Percentiles rank a stretch among this genome's conserved stretches.
These are phyloP conservation scores for Geopyxis carbonaria DNA, from an alignment of 495 filamentous ascomycete species.

Conservation along the genomic window DNA sequence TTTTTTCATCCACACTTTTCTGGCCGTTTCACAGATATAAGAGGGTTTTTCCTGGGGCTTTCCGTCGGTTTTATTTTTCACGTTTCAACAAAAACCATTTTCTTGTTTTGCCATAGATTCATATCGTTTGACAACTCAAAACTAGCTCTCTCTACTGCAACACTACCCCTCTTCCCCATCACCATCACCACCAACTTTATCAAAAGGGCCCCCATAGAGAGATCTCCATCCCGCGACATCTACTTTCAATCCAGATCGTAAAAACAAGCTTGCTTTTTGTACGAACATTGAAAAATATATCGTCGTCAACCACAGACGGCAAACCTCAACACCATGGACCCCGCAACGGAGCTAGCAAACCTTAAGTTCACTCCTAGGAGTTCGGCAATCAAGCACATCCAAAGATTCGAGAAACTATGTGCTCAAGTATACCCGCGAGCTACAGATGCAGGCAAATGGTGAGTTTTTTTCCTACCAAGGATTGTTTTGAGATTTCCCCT, in stretches of 20 bases:
- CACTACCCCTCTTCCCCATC: too few relatives aligned
- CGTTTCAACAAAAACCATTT: too few relatives aligned
- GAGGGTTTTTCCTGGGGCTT: too few relatives aligned
- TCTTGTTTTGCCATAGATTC: too few relatives aligned
- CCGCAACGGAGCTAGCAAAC: constrained; percentile 15
- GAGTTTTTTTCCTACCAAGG: constrained; percentile 9
- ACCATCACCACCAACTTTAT: background rate
- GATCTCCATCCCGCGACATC: background rate
- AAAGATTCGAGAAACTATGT: constrained; percentile 20
- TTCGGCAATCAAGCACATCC: constrained; percentile 23
- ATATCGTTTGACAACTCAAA: too few relatives aligned
- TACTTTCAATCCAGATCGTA: background rate
- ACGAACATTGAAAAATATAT: background rate
- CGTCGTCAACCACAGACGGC: background rate
- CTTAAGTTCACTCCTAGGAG: constrained; percentile 23
- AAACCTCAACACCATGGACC: constrained; percentile 13
- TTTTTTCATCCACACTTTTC: too few relatives aligned
- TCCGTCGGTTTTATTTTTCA: too few relatives aligned
- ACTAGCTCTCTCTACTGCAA: too few relatives aligned
- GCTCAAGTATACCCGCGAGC: constrained; percentile 19
- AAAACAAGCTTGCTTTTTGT: background rate
- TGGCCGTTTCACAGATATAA: too few relatives aligned
- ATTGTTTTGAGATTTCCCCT: too few relatives aligned
- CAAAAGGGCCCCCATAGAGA: background rate
- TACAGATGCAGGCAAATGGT: constrained; percentile 25